These are phyloP conservation scores for Torulaspora pretoriensis DNA, from an alignment of 1,139 yeast species.

Conservation along the genomic window DNA sequence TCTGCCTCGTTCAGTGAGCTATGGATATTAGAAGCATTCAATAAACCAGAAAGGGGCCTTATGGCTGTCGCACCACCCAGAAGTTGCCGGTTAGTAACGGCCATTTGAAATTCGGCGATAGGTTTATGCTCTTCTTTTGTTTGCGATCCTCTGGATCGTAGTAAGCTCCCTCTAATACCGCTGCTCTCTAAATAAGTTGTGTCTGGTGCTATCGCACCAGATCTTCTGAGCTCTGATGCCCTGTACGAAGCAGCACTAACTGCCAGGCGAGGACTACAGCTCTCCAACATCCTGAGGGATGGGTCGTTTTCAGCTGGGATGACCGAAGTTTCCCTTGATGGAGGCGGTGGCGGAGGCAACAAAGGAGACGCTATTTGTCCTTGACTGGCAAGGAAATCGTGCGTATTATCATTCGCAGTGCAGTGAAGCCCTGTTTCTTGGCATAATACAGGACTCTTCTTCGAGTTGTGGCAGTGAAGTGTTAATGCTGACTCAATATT, in stretches of 20 bases:
- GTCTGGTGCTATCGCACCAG: conserved; percentile 1
- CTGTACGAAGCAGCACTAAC: conserved; percentile 8
- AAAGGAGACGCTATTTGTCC: not conserved
- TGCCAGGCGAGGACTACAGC: not conserved
- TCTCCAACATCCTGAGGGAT: not conserved
- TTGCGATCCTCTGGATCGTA: not conserved
- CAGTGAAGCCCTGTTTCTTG: not conserved
- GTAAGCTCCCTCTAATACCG: conserved; percentile 11
- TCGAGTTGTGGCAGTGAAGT: not conserved
- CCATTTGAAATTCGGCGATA: conserved; percentile 1
- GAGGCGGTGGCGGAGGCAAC: conserved; percentile 10
- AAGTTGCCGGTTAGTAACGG: not conserved
- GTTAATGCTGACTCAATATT: not conserved
- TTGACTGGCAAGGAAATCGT: not conserved
- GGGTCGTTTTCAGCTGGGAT: not conserved
- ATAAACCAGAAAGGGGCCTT: conserved; percentile 5
- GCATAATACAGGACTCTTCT: not conserved
- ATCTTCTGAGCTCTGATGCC: conserved; percentile 10
- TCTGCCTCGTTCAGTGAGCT: conserved; percentile 2
- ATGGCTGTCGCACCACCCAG: not conserved
- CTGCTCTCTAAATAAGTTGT: conserved; percentile 8
- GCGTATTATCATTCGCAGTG: not conserved
- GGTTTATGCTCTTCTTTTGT: not conserved
- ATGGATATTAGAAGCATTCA: conserved; percentile 3
- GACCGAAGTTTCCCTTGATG: conserved; percentile 7